Evolutionary conservation across 306 rosid species (phyloP).

Genomic region (Casuarina equisetifolia): DNA sequence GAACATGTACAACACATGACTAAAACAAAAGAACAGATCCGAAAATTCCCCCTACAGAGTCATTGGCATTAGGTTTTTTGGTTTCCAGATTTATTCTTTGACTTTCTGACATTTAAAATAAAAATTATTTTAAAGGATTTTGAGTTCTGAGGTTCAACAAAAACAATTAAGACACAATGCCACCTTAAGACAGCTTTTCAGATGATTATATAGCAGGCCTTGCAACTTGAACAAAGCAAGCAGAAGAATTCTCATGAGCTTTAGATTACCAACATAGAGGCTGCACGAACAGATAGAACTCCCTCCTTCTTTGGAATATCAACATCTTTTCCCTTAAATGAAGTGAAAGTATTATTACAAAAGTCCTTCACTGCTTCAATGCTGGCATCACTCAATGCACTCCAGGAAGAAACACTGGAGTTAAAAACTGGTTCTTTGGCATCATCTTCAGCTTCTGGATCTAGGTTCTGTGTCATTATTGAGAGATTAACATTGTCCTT

Average conservation of each 20-base stretch:
- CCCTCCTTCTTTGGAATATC: slow-evolving; percentile 67
- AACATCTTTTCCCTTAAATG: slow-evolving; percentile 56
- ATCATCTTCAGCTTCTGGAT: slow-evolving; percentile 42
- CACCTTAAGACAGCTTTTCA: background rate
- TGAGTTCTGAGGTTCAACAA: background rate
- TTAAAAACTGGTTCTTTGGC: slow-evolving; percentile 32
- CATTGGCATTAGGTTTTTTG: background rate
- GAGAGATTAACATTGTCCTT: slow-evolving; percentile 45
- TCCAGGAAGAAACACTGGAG: slow-evolving; percentile 45
- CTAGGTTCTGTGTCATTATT: slow-evolving; percentile 34
- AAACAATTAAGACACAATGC: background rate
- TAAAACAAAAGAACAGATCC: background rate
- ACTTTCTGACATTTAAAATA: background rate
- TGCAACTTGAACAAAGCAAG: background rate
- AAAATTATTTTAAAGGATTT: background rate
- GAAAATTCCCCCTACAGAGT: background rate
- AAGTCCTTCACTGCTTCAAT: slow-evolving; percentile 66
- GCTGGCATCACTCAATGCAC: slow-evolving; percentile 52
- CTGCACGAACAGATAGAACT: slow-evolving; percentile 80
- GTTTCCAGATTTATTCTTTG: background rate
- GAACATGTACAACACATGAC: background rate
- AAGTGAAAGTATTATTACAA: slow-evolving; percentile 49
- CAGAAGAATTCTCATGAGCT: slow-evolving; percentile 12
- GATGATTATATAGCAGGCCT: background rate
- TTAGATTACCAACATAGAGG: slow-evolving; percentile 85